A percentile compares a stretch with the other conserved stretches of the same genome.
Evolutionary conservation across 768 basidiomycete species (phyloP).

Genomic region (Tulasnella sp.): DNA sequence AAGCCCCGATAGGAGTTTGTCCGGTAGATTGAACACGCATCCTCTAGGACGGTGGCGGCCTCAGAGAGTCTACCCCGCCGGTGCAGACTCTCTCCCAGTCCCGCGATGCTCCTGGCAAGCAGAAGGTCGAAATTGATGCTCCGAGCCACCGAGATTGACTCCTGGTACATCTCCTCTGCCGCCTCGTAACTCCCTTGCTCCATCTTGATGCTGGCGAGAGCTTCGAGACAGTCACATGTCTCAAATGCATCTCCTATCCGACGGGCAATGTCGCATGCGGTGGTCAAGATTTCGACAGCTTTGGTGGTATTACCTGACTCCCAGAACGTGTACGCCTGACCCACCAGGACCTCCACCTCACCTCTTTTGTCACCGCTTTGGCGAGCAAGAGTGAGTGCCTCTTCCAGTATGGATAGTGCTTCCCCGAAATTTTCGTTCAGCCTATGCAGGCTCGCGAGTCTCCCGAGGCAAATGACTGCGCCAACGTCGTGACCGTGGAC

Average conservation of each 20-base stretch:
- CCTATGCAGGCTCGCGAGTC: neutral
- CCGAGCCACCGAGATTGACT: neutral
- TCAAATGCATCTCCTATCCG: neutral
- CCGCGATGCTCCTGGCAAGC: neutral
- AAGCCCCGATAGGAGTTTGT: neutral
- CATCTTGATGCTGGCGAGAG: neutral
- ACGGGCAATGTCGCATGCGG: neutral
- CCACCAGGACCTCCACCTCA: neutral
- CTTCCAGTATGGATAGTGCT: neutral
- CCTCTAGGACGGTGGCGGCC: neutral
- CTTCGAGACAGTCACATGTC: neutral
- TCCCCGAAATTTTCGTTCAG: neutral
- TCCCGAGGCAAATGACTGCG: neutral
- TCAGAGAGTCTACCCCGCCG: neutral
- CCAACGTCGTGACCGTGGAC: neutral
- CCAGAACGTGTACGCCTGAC: neutral
- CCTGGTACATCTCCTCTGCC: neutral
- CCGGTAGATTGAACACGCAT: neutral
- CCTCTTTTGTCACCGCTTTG: neutral
- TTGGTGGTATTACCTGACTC: neutral
- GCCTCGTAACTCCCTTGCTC: neutral
- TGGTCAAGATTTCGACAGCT: neutral
- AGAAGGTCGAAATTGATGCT: neutral
- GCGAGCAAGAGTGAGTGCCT: neutral
- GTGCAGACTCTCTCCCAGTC: neutral